Conservation (phyloP, 1,284 basidiomycete species). For the Ceratobasidium sp. region DNA sequence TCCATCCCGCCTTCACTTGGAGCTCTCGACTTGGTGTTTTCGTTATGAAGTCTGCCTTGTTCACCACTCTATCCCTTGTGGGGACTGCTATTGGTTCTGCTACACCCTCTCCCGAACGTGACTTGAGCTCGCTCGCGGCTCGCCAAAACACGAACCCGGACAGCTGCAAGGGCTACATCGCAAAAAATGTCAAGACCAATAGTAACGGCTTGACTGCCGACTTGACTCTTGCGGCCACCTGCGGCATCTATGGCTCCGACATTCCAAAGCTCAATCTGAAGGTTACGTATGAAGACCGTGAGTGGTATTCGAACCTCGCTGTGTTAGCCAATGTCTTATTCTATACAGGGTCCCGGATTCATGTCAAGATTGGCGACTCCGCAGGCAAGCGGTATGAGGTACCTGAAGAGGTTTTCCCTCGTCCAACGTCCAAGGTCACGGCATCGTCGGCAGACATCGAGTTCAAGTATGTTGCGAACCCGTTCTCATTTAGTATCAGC, state of each 20-base stretch:
- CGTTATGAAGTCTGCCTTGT: slow-evolving; percentile 23
- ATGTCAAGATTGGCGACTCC: slow-evolving; percentile 64
- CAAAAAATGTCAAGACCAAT: slow-evolving; percentile 58
- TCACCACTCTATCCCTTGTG: slow-evolving; percentile 20
- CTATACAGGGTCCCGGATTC: slow-evolving; percentile 64
- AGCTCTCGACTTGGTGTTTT: not conserved
- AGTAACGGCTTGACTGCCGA: slow-evolving; percentile 43
- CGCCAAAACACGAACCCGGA: slow-evolving; percentile 37
- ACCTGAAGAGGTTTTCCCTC: slow-evolving; percentile 49
- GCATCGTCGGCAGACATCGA: slow-evolving; percentile 46
- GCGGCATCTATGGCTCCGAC: slow-evolving; percentile 77
- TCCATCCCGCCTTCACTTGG: not conserved
- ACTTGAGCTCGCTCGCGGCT: not conserved
- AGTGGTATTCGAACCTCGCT: slow-evolving; percentile 43
- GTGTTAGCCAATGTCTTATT: not conserved
- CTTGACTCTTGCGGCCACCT: slow-evolving; percentile 63
- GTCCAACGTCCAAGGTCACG: slow-evolving; percentile 45
- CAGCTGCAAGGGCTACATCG: slow-evolving; percentile 57
- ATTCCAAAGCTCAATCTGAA: slow-evolving; percentile 66
- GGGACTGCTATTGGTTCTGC: slow-evolving; percentile 20
- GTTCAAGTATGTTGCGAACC: slow-evolving; percentile 71
- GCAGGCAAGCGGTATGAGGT: slow-evolving; percentile 52
- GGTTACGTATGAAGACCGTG: slow-evolving; percentile 72
- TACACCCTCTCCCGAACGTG: not conserved
- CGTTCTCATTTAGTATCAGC: slow-evolving; percentile 75